A percentile compares a stretch with the other conserved stretches of the same genome.
These are phyloP conservation scores for Ustilago nuda DNA, from an alignment of 1,284 basidiomycete species.

Conservation along the genomic window DNA sequence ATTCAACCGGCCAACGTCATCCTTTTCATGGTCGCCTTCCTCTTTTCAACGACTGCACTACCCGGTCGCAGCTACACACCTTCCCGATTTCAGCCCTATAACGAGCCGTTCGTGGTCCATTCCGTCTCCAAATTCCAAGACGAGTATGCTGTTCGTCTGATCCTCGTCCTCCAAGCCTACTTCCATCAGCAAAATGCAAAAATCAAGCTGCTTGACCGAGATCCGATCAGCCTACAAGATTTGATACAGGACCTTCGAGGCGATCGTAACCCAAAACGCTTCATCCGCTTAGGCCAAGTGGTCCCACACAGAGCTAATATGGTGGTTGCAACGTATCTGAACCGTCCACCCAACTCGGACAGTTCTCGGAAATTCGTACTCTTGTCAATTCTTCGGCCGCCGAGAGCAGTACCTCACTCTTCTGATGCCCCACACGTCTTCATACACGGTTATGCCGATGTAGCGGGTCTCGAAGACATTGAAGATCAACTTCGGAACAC, in stretches of 20 bases:
- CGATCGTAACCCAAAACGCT: constrained; percentile 1
- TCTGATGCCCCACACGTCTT: not conserved
- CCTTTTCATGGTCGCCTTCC: not conserved
- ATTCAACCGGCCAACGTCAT: not conserved
- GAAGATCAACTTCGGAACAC: not conserved
- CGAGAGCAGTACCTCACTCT: not conserved
- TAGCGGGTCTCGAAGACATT: not conserved
- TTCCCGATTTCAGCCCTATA: not conserved
- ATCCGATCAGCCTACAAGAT: not conserved
- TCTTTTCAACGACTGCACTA: not conserved
- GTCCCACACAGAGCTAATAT: not conserved
- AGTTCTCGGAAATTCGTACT: not conserved
- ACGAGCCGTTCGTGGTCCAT: not conserved
- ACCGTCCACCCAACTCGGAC: not conserved
- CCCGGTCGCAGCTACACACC: not conserved
- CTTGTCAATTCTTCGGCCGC: not conserved
- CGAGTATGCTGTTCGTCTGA: not conserved
- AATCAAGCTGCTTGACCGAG: not conserved
- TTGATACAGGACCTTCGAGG: not conserved
- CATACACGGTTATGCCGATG: constrained; percentile 6
- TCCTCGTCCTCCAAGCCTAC: not conserved
- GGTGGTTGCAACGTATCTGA: constrained; percentile 4
- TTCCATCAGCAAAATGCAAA: not conserved
- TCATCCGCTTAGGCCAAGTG: not conserved
- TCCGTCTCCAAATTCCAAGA: not conserved